Evolutionary conservation across 2,329 filamentous ascomycete species (phyloP).

Genomic region (Ciborinia camelliae): DNA sequence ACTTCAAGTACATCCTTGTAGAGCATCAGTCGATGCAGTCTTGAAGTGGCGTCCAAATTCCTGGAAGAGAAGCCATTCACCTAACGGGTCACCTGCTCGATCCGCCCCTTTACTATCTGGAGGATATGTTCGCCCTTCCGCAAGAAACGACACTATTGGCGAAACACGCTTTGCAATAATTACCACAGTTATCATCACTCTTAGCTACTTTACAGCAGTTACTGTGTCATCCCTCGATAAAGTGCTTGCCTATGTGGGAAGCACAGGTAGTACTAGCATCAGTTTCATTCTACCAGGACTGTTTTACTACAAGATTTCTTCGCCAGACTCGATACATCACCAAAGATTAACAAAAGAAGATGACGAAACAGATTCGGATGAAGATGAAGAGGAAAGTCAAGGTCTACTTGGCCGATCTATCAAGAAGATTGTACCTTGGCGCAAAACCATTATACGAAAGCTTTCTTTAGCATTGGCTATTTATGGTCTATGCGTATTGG

Average conservation of each 20-base stretch:
- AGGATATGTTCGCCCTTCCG: constrained; percentile 45
- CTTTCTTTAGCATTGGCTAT: constrained; percentile 71
- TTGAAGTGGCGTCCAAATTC: constrained; percentile 77
- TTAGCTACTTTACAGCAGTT: constrained; percentile 85
- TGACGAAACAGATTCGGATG: constrained; percentile 67
- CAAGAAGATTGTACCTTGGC: constrained; percentile 36
- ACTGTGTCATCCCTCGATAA: constrained; percentile 86
- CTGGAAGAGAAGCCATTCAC: constrained; percentile 37
- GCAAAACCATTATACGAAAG: constrained; percentile 62
- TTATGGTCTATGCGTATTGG: constrained; percentile 87
- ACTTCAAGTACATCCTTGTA: constrained; percentile 90
- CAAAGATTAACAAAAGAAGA: constrained; percentile 87
- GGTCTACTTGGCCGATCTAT: constrained; percentile 19
- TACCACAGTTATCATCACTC: constrained; percentile 78
- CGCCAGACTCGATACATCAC: constrained; percentile 81
- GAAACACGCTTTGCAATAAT: constrained; percentile 87
- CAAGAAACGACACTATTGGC: constrained; percentile 64
- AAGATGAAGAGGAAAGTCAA: constrained; percentile 47
- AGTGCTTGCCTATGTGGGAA: constrained; percentile 91
- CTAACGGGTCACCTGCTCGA: constrained; percentile 40
- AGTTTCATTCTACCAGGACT: constrained; percentile 94
- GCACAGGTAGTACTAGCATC: constrained; percentile 90
- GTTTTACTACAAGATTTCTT: constrained; percentile 98
- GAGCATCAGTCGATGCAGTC: constrained; percentile 93
- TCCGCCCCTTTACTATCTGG: constrained; percentile 41